These are phyloP conservation scores for Coemansia sp. DNA, from an alignment of 192 early-diverging fungal genomes.

Conservation along the genomic window DNA sequence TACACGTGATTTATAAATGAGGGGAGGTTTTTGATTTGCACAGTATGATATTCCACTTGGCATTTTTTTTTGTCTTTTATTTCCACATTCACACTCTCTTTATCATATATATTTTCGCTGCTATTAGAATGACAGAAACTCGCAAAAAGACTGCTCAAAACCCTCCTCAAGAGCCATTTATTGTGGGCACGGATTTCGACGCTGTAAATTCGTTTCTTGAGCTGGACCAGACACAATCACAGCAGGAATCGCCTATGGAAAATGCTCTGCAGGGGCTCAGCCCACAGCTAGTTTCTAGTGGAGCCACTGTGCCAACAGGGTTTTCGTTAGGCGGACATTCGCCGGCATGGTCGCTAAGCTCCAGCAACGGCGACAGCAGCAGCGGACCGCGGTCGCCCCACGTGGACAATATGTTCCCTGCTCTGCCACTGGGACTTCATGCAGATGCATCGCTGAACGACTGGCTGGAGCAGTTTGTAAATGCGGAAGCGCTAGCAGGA, in stretches of 20 bases:
- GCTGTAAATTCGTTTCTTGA: neutral
- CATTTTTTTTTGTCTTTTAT: neutral
- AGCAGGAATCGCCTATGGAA: neutral
- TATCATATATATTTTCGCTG: neutral
- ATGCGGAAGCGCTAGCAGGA: conserved; percentile 26
- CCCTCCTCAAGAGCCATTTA: neutral
- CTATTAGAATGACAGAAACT: conserved; percentile 1
- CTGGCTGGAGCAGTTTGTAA: conserved; percentile 53
- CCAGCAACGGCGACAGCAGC: conserved; percentile 16
- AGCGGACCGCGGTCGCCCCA: neutral
- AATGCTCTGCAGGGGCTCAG: neutral
- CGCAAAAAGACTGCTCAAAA: neutral
- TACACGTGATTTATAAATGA: neutral
- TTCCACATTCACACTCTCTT: too few species aligned
- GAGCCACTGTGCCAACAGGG: neutral
- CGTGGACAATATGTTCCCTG: conserved; percentile 19
- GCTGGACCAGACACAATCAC: conserved; percentile 2
- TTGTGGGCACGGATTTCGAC: neutral
- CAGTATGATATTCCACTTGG: conserved; percentile 1
- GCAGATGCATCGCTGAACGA: conserved; percentile 32
- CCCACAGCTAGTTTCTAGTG: neutral
- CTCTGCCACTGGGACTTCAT: neutral
- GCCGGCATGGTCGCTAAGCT: conserved; percentile 41
- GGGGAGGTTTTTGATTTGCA: conserved; percentile 5
- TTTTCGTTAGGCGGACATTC: conserved; percentile 9